Evolutionary conservation across 805 yeast species (phyloP), one percentile per base, ranked within the genome.

Genomic region (Crinitomyces ghanaensis): DNA sequence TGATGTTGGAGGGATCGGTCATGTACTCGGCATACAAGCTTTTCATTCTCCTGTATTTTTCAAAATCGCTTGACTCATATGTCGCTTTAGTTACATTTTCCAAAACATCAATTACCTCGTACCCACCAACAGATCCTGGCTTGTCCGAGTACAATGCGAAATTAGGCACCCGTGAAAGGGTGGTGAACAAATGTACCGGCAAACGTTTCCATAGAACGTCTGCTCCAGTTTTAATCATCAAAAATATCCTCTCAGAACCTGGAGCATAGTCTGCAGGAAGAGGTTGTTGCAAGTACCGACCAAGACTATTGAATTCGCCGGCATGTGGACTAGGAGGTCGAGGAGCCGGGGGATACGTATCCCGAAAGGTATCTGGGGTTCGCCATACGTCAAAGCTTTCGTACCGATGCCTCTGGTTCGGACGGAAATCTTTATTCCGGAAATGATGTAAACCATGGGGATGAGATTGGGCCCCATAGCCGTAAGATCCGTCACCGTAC

Each of bases 201-300:
- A 57, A 28, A 8, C 62, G 51, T 14, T 44, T 36, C 59, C 60
- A 53, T 31, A 51, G 42, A 5, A 51, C 58, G 4, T 54, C 51
- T 8, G 48, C 48, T 2, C 63, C 62, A 3, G 64, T 59, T 36
- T 57, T 59, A 34, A 59, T 41, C 50, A 59, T 47, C 28, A 59
- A 36, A 30, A 54, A 56, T 5, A 53, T 16, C 12, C 40, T 41
- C n/a, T 47, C 50, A 8, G 44, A 33, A 7, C 45, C 47, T 14
- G 37, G 28, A 9, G 47, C 48, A 26, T 40, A 48, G 26, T 48
- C 52, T 2, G 49, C 50, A 12, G 37, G 35, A 15, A 48, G 23
- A 9, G 46, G 41, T 33, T 48, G 52, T 26, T 44, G 36, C 20
- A 48, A 32, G 27, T 38, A 44, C 15, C 39, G 38, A 6, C 36